Evolutionary conservation across 2,329 filamentous ascomycete genomes (phyloP), one percentile per base, ranked within the genome.

Genomic region (Xylariales sp.): DNA sequence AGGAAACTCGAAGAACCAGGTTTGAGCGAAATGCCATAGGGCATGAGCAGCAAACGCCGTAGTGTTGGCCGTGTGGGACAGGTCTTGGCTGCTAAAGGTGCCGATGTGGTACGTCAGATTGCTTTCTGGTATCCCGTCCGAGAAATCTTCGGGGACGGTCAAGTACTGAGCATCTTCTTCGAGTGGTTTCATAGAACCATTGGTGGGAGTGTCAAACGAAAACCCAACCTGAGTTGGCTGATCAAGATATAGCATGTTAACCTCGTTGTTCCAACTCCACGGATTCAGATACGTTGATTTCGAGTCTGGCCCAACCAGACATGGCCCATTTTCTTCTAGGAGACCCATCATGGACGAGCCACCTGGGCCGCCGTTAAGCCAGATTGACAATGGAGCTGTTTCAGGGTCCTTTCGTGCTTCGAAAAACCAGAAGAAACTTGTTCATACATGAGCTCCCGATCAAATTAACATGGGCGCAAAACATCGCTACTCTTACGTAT

Each of bases 11-110:
- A 63, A 67, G 50, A 82, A 55, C 63, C 74, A 79, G 6, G 64
- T 69, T 53, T 80, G 76, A n/a, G 78, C 59, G 47, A 82, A 80
- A 51, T 82, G 74, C 78, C 78, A 82, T 3, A 75, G 61, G 5
- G 76, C 70, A 44, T 66, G 65, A n/a, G 73, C 74, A 3, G 71
- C 73, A 37, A 70, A 68, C 11, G 62, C 58, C 7, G 70, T 72
- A 1, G 68, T 72, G 43, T 72, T 71, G 10, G 71, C 62, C 3
- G 73, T 76, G 20, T 57, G 56, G 19, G 56, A 61, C 3, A 51
- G 44, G 41, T 75, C 67, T 11, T 70, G 62, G 38, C 74, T 75
- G 25, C 70, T 64, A 51, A 79, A 81, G 0, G 80, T 84, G 20
- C 80, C 80, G 12, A 63, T 54, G 3, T 60, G 56, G 4, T 53